Base-by-base conservation (phyloP, 192 early-diverging fungal genomes). In the Rhizophagus sp. region DNA sequence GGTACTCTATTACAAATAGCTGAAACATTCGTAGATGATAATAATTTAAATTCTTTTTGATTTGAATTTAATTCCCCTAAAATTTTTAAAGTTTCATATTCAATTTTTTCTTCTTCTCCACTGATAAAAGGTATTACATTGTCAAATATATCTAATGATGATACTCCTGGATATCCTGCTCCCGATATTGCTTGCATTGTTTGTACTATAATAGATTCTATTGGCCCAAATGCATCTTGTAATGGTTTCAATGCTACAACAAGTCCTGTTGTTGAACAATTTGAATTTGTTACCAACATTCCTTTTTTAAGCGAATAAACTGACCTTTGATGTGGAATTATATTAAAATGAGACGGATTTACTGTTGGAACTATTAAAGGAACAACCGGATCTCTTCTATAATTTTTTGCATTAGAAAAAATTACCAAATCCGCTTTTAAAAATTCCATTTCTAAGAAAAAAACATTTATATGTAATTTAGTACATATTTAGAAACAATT, bases 61-160 rank as follows among this genome's bases (percentile, higher is more conserved):
- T 89, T 87, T 47, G 72, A 57, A 62, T 85, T 84, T 62, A 96
- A 67, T 33, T 82, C 86, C 65, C 96, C 96, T 47, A 99, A 85
- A 76, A 99, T 99, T 89, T 99, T 99, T 63, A 87, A 84, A 6
- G 94, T 92, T 85, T 99, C 98, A 39, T 85, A 94, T 85, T 99
- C 98, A 89, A 99, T 95, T 90, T 99, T 99, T 76, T 94, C 92
- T 85, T 99, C 98, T 83, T 99, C 98, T 73, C 98, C 98, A 47
- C 89, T 87, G 83, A 99, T 97, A 82, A 92, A 92, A 25, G 98
- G 98, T 39, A 99, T 94, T 34, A 99, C 88, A 84, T 99, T 99
- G 84, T 97, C 98, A 77, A 97, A 86, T 76, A 99, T 98, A 83
- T 99, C 98, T 63, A 99, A 88, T 63, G 94, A 95, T 7, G 95